phyloP scores from a whole-genome alignment of 768 basidiomycete species.

The Podaxis sp. region DNA sequence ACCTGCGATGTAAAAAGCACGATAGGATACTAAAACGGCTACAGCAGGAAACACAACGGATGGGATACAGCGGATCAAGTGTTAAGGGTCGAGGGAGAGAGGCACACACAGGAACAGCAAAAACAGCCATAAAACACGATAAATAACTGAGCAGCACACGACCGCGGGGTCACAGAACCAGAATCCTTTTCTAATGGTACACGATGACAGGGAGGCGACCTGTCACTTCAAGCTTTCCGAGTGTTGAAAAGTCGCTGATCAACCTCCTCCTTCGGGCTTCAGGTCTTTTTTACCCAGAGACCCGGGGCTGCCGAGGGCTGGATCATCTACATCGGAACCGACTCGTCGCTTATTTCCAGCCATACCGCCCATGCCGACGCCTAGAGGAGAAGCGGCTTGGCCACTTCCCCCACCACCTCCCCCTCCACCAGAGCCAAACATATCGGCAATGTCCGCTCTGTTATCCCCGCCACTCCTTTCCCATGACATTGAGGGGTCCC shows the following conservation, averaged over 20 bases:
- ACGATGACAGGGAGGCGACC: not conserved
- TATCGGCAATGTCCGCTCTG: slow-evolving; percentile 5
- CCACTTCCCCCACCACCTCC: slow-evolving; percentile 1
- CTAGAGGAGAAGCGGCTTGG: slow-evolving; percentile 6
- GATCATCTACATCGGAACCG: slow-evolving; percentile 3
- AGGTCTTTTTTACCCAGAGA: slow-evolving; percentile 8
- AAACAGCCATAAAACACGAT: slow-evolving; percentile 1
- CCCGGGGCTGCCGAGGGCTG: slow-evolving; percentile 1
- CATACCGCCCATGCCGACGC: slow-evolving; percentile 2
- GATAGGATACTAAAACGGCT: slow-evolving; percentile 7
- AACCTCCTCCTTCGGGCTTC: slow-evolving; percentile 9
- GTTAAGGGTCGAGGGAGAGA: not conserved
- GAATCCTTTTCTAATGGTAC: slow-evolving; percentile 1
- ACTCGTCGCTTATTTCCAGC: slow-evolving; percentile 9
- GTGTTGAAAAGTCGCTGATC: not conserved
- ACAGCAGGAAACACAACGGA: not conserved
- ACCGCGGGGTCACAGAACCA: not conserved
- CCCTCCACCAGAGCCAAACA: slow-evolving; percentile 7
- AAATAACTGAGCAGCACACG: not conserved
- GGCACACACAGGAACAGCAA: not conserved
- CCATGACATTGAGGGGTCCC: slow-evolving; percentile 13
- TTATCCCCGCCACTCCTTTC: slow-evolving; percentile 11
- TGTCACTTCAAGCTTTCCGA: not conserved
- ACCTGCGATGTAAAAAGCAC: not conserved
- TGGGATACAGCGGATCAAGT: slow-evolving; percentile 3